Evolutionary conservation across 805 yeast species (phyloP).

Genomic region (Jamesozyma rosinii): DNA sequence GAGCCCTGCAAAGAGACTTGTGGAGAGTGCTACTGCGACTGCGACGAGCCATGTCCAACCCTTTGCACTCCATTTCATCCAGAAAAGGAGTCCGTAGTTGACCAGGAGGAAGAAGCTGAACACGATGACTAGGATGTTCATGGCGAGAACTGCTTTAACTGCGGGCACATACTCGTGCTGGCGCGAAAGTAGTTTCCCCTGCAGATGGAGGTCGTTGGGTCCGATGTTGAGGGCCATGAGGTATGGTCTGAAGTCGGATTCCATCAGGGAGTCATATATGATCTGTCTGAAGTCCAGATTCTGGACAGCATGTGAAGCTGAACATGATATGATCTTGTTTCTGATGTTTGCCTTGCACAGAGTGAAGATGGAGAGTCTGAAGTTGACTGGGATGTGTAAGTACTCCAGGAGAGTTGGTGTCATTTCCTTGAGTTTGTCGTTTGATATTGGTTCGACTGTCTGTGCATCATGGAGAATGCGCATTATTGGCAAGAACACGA

Average conservation of each 20-base stretch:
- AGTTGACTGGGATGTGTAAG: constrained; percentile 21
- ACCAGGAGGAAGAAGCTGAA: constrained; percentile 16
- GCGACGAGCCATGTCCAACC: constrained; percentile 4
- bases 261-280: constrained; percentile 23
- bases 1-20: constrained; percentile 21
- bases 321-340: constrained; percentile 20
- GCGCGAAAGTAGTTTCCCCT: constrained; percentile 25
- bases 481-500: constrained; percentile 20
- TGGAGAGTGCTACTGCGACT: background rate
- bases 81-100: constrained; percentile 9
- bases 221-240: constrained; percentile 23
- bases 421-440: constrained; percentile 14
- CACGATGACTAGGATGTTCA: constrained; percentile 21
- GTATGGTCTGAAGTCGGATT: constrained; percentile 27
- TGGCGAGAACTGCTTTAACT: constrained; percentile 24
- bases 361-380: constrained; percentile 25
- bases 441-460: constrained; percentile 12
- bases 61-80: constrained; percentile 4
- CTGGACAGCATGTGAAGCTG: constrained; percentile 28
- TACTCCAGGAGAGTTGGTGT: constrained; percentile 22
- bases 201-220: constrained; percentile 22
- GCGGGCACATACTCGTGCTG: constrained; percentile 30
- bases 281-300: constrained; percentile 25
- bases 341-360: constrained; percentile 21
- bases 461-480: constrained; percentile 14